Evolutionary conservation across 305 asterid species (phyloP).

Genomic region (Nicotiana rustica): DNA sequence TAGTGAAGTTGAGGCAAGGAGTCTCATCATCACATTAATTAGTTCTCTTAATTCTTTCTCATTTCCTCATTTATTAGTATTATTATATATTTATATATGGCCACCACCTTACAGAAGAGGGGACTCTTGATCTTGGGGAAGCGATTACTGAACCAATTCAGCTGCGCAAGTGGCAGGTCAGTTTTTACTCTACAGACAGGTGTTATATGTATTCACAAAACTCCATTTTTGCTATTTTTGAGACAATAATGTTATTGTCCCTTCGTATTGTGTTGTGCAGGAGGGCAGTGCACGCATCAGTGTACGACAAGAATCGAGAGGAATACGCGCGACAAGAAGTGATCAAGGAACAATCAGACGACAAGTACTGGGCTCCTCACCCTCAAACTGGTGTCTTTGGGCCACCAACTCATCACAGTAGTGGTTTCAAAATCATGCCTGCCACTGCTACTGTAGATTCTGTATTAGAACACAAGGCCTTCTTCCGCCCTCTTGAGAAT

Average conservation of each 20-base stretch:
- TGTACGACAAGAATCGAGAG: constrained; percentile 84
- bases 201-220: too few species aligned
- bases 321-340: constrained; percentile 58
- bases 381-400: constrained; percentile 86
- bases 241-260: too few species aligned
- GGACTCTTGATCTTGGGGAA: constrained; percentile 61
- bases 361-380: constrained; percentile 81
- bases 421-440: constrained; percentile 34
- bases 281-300: constrained; percentile 74
- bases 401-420: constrained; percentile 57
- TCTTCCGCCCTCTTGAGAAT: too few species aligned
- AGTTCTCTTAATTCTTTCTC: too few species aligned
- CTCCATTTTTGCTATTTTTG: too few species aligned
- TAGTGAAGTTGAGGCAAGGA: neutral
- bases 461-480: constrained; percentile 58
- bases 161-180: constrained; percentile 29
- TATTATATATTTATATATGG: too few species aligned
- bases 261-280: constrained; percentile 34
- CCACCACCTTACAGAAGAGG: constrained; percentile 44
- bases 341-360: constrained; percentile 49
- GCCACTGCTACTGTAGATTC: constrained; percentile 46
- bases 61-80: too few species aligned
- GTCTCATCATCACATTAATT: too few species aligned
- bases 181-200: neutral
- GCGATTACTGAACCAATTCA: constrained; percentile 53